These are phyloP conservation scores for Styphnolobium japonicum DNA, from an alignment of 306 rosid species.

Conservation along the genomic window DNA sequence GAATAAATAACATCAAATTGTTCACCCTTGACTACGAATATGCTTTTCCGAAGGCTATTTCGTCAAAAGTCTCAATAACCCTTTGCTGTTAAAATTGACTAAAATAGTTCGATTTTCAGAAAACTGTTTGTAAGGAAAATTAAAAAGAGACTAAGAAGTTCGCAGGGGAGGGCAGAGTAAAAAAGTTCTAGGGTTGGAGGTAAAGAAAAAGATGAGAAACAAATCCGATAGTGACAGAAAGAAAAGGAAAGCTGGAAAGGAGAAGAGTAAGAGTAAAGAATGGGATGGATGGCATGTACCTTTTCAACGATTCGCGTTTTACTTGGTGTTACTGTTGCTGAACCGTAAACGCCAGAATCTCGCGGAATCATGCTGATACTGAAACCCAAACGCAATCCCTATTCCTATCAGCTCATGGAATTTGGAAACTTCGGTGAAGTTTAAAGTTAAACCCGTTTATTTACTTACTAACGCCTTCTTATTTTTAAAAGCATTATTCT, in stretches of 20 bases:
- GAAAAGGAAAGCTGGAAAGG: neutral
- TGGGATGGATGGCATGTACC: neutral
- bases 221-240: neutral
- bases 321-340: neutral
- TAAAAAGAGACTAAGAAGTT: neutral
- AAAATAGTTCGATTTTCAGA: neutral
- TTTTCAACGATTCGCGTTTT: neutral
- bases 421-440: too few relatives aligned
- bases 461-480: too few relatives aligned
- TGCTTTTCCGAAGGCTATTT: neutral
- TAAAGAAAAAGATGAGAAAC: neutral
- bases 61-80: neutral
- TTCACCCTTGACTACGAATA: neutral
- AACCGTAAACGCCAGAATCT: neutral
- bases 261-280: neutral
- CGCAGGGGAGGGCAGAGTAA: neutral
- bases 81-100: neutral
- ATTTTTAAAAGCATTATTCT: too few relatives aligned
- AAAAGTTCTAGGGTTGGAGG: neutral
- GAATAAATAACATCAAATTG: neutral
- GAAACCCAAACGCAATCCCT: too few relatives aligned
- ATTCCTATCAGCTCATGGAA: too few relatives aligned
- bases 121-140: neutral
- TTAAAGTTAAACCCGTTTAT: too few relatives aligned
- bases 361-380: slow-evolving; percentile 8